Evolutionary conservation across 2,329 filamentous ascomycete genomes (phyloP).

Genomic region (Phymatotrichopsis omnivora): DNA sequence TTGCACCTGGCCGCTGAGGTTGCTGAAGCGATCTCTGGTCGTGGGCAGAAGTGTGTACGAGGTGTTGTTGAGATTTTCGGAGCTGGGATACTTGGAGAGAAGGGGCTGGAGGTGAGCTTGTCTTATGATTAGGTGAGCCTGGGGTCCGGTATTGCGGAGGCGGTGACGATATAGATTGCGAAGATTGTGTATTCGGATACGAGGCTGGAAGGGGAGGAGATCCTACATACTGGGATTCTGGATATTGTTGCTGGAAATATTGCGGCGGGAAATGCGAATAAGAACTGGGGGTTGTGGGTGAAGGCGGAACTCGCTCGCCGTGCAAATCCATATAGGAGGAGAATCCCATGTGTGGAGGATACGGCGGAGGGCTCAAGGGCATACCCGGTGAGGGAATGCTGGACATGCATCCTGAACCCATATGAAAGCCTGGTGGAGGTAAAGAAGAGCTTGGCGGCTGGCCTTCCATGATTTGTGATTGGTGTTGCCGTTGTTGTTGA

Average conservation of each 20-base stretch:
- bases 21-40: background rate
- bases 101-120: background rate
- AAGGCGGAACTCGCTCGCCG: no score
- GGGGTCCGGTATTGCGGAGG: no score
- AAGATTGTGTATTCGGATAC: no score
- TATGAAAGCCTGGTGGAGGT: background rate
- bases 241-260: no score
- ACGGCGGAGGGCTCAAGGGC: conserved; percentile 3
- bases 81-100: background rate
- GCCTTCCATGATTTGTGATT: background rate
- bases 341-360: conserved; percentile 5
- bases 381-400: conserved; percentile 10
- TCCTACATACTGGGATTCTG: no score
- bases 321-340: no score
- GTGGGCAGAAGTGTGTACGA: background rate
- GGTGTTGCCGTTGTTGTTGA: background rate
- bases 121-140: no score
- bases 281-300: no score
- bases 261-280: no score
- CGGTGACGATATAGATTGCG: no score
- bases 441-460: conserved; percentile 1
- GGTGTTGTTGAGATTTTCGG: conserved; percentile 4
- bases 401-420: conserved; percentile 1
- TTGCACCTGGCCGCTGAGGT: background rate
- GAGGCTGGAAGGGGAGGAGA: no score